Conservation (phyloP, 225 moss, liverwort and hornwort genomes). For the Thuidium tamariscinum region DNA sequence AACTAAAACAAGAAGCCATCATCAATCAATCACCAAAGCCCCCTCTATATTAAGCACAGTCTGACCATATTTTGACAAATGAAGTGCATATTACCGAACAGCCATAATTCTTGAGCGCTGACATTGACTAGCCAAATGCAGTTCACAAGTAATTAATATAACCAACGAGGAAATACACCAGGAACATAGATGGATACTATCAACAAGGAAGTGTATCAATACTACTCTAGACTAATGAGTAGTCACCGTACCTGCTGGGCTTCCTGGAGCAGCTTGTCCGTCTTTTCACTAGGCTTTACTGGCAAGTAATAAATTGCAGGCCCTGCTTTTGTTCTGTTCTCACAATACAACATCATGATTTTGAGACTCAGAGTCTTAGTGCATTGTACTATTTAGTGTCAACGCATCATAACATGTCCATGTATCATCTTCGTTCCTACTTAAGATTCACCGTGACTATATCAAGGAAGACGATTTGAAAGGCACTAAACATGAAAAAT, state of each 20-base stretch:
- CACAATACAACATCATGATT: not conserved
- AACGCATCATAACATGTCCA: not conserved
- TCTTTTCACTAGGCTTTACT: conserved; percentile 64
- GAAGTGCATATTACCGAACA: not conserved
- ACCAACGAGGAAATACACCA: not conserved
- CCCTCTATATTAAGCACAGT: not conserved
- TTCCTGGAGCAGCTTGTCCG: conserved; percentile 69
- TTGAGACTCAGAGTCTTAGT: not conserved
- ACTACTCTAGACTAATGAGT: not conserved
- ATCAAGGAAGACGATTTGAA: not conserved
- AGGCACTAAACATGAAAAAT: conserved; percentile 5
- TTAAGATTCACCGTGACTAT: not conserved
- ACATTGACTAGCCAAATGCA: not conserved
- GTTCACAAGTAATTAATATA: not conserved
- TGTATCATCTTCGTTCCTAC: not conserved
- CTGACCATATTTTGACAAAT: not conserved
- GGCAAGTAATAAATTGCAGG: conserved; percentile 86
- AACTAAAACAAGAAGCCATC: not conserved
- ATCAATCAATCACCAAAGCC: not conserved
- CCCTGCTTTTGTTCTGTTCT: conserved; percentile 71
- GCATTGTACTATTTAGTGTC: not conserved
- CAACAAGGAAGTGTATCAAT: not conserved
- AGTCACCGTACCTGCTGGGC: conserved; percentile 58
- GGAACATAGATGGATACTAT: not conserved
- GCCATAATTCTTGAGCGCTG: not conserved